These are phyloP conservation scores for Vanderwaltozyma tropicalis DNA, from an alignment of 805 yeast genomes.

Conservation along the genomic window DNA sequence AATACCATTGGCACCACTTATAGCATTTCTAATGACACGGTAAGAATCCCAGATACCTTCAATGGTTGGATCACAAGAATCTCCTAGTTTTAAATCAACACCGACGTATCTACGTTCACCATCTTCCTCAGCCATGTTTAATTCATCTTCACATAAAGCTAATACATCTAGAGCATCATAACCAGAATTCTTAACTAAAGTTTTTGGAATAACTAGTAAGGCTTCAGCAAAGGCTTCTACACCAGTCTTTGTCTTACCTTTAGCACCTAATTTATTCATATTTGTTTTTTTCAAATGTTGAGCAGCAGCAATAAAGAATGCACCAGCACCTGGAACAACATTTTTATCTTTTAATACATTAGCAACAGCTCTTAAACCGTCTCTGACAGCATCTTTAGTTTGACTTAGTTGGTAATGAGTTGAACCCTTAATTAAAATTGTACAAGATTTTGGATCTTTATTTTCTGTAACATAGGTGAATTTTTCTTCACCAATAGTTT, in stretches of 20 bases:
- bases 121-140: constrained; percentile 38
- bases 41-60: constrained; percentile 97
- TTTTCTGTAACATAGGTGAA: constrained; percentile 91
- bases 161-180: constrained; percentile 85
- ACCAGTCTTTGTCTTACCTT: constrained; percentile 85
- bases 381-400: constrained; percentile 94
- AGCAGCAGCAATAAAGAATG: constrained; percentile 79
- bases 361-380: constrained; percentile 90
- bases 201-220: constrained; percentile 82
- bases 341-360: constrained; percentile 78
- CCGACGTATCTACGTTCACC: constrained; percentile 79
- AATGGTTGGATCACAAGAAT: constrained; percentile 86
- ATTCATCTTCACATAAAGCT: constrained; percentile 71
- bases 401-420: constrained; percentile 82
- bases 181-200: constrained; percentile 85
- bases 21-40: constrained; percentile 86
- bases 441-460: constrained; percentile 80
- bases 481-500: constrained; percentile 92
- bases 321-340: constrained; percentile 95
- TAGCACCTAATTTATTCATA: constrained; percentile 46
- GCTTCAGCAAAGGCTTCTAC: constrained; percentile 91
- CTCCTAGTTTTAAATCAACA: constrained; percentile 82
- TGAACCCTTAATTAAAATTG: constrained; percentile 88
- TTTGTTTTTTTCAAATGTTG: constrained; percentile 45
- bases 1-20: constrained; percentile 87